phyloP scores from a whole-genome alignment of 2,329 filamentous ascomycete genomes.

The Xylariaceae sp. region DNA sequence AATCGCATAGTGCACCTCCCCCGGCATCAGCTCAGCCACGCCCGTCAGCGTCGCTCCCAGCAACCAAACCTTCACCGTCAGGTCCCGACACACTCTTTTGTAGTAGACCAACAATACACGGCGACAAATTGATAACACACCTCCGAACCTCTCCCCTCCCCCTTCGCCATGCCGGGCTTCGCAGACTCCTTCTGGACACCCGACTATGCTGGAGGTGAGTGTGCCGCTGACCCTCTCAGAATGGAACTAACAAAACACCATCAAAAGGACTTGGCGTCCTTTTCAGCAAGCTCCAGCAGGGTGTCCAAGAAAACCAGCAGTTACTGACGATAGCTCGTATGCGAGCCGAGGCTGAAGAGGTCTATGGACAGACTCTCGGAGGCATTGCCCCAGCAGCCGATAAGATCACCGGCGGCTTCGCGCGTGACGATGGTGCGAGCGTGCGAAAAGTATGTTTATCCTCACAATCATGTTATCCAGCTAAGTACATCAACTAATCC shows the following conservation, averaged over 20 bases:
- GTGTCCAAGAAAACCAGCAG: constrained; percentile 91
- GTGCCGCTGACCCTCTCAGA: constrained; percentile 8
- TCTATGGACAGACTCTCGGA: constrained; percentile 74
- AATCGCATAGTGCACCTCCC: no score
- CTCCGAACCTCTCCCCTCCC: no score
- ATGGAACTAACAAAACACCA: constrained; percentile 12
- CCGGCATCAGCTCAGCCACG: no score
- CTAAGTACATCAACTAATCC: constrained; percentile 21
- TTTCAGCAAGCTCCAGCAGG: constrained; percentile 95
- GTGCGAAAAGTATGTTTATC: constrained; percentile 74
- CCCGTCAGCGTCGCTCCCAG: no score
- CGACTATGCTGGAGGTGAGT: constrained; percentile 88
- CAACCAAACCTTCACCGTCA: no score
- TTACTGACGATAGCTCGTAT: constrained; percentile 85
- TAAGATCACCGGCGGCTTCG: constrained; percentile 78
- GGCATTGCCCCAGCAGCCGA: constrained; percentile 82
- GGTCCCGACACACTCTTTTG: no score
- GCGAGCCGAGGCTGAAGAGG: constrained; percentile 92
- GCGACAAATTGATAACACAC: no score
- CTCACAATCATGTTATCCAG: constrained; percentile 1
- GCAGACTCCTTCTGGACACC: constrained; percentile 96
- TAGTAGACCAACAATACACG: no score
- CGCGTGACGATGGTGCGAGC: constrained; percentile 89
- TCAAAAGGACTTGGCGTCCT: constrained; percentile 75
- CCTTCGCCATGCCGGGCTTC: constrained; percentile 73